Evolutionary conservation across 1,284 basidiomycete genomes (phyloP).

Genomic region (Melampsora occidentalis): DNA sequence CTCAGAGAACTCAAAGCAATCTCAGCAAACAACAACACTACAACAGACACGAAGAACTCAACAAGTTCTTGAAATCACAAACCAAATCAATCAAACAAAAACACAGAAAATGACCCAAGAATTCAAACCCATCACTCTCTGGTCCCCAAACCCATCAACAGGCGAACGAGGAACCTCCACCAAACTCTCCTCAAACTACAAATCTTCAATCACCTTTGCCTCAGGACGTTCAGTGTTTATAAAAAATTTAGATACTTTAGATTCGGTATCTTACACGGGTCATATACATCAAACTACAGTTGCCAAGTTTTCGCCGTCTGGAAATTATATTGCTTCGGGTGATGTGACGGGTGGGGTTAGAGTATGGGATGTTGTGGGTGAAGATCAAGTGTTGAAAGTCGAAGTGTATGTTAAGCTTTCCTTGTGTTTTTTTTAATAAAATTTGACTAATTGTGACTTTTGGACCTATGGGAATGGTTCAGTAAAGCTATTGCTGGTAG

Average conservation of each 20-base stretch:
- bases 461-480: neutral
- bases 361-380: constrained; percentile 89
- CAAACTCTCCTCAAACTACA: constrained; percentile 29
- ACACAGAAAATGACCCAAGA: neutral
- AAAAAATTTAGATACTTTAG: constrained; percentile 47
- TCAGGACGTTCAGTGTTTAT: constrained; percentile 34
- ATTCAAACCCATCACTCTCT: constrained; percentile 26
- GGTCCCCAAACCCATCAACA: constrained; percentile 38
- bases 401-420: constrained; percentile 59
- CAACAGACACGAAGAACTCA: neutral
- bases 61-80: neutral
- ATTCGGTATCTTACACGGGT: constrained; percentile 67
- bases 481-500: constrained; percentile 71
- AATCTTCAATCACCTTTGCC: constrained; percentile 29
- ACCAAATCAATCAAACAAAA: neutral
- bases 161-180: constrained; percentile 38
- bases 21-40: no score
- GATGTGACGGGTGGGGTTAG: constrained; percentile 75
- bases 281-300: constrained; percentile 83
- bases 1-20: no score
- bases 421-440: constrained; percentile 16
- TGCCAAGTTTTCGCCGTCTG: constrained; percentile 86
- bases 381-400: constrained; percentile 78
- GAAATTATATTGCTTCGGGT: constrained; percentile 90
- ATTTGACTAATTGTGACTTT: neutral